A percentile compares a stretch with the other conserved stretches of the same genome.
These are phyloP conservation scores for Friedmanniomyces endolithicus DNA, from an alignment of 495 filamentous ascomycete genomes.

Conservation along the genomic window DNA sequence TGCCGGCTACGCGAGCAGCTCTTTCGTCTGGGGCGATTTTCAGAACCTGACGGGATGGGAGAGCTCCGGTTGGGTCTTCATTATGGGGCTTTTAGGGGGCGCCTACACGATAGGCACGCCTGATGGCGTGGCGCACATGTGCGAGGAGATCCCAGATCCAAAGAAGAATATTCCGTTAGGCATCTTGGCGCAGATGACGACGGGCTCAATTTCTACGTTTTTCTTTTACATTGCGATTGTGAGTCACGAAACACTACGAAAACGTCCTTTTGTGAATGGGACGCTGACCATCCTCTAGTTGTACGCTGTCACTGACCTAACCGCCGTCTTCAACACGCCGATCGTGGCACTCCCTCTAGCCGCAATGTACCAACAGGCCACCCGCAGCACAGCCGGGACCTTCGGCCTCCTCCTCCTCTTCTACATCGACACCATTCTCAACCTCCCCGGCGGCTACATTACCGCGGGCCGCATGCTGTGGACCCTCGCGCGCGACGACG, in stretches of 20 bases:
- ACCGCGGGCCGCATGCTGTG: slow-evolving; percentile 67
- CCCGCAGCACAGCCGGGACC: slow-evolving; percentile 42
- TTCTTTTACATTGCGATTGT: slow-evolving; percentile 55
- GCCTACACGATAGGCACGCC: slow-evolving; percentile 75
- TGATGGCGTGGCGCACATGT: slow-evolving; percentile 49
- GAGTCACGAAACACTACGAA: not conserved
- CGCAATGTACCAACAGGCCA: slow-evolving; percentile 68
- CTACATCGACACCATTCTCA: slow-evolving; percentile 32
- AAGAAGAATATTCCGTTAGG: slow-evolving; percentile 15
- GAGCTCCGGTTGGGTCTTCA: slow-evolving; percentile 61
- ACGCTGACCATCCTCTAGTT: slow-evolving; percentile 23
- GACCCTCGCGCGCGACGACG: slow-evolving; percentile 65
- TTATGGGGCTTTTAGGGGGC: slow-evolving; percentile 73
- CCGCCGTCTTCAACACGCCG: slow-evolving; percentile 38
- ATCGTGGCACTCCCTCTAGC: slow-evolving; percentile 36
- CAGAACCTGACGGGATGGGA: slow-evolving; percentile 54
- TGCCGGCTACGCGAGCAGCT: slow-evolving; percentile 22
- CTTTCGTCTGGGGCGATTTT: slow-evolving; percentile 30
- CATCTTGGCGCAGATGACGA: slow-evolving; percentile 27
- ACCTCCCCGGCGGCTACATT: slow-evolving; percentile 4
- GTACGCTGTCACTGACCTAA: slow-evolving; percentile 56
- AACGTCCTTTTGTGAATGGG: not conserved
- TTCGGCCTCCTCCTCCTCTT: slow-evolving; percentile 58
- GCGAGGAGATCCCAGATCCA: slow-evolving; percentile 59
- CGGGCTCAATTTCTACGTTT: slow-evolving; percentile 53